Evolutionary conservation across 164 flowering plant species (phyloP).

Genomic region (Chloranthus sessilifolius): DNA sequence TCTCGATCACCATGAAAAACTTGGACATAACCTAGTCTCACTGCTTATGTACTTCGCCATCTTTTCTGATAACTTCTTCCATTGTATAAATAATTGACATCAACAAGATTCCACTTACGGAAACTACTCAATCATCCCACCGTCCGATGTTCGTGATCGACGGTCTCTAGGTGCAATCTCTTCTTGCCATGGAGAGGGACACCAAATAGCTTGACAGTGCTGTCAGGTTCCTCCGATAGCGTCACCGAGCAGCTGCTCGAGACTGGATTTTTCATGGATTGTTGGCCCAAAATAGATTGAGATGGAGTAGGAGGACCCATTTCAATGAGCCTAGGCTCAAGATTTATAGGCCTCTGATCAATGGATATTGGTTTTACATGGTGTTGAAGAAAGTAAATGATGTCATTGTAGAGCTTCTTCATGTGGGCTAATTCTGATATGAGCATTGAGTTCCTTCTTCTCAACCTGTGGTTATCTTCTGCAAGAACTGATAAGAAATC

Average conservation of each 20-base stretch:
- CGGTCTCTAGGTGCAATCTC: constrained; percentile 30
- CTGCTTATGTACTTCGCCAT: too few species aligned
- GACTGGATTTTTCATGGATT: constrained; percentile 8
- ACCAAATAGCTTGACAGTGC: constrained; percentile 46
- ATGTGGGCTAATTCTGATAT: constrained; percentile 55
- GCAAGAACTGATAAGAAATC: constrained; percentile 30
- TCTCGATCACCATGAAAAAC: too few species aligned
- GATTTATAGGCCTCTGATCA: constrained; percentile 15
- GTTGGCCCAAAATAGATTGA: constrained; percentile 9
- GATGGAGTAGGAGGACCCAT: constrained; percentile 14
- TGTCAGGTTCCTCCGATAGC: constrained; percentile 16
- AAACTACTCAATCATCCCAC: not conserved
- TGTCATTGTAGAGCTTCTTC: constrained; percentile 63
- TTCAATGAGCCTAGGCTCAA: constrained; percentile 21
- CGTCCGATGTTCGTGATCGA: not conserved
- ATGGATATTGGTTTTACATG: constrained; percentile 36
- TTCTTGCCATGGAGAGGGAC: constrained; percentile 43
- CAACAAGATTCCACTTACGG: too few species aligned
- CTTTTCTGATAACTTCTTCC: too few species aligned
- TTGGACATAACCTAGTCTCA: too few species aligned
- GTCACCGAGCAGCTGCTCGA: constrained; percentile 7
- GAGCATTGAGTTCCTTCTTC: constrained; percentile 46
- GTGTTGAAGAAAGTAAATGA: constrained; percentile 54
- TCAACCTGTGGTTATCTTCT: constrained; percentile 43
- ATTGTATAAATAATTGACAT: too few species aligned